Evolutionary conservation across 371 early-diverging fungal species (phyloP).

Genomic region (Fennellomyces sp.): DNA sequence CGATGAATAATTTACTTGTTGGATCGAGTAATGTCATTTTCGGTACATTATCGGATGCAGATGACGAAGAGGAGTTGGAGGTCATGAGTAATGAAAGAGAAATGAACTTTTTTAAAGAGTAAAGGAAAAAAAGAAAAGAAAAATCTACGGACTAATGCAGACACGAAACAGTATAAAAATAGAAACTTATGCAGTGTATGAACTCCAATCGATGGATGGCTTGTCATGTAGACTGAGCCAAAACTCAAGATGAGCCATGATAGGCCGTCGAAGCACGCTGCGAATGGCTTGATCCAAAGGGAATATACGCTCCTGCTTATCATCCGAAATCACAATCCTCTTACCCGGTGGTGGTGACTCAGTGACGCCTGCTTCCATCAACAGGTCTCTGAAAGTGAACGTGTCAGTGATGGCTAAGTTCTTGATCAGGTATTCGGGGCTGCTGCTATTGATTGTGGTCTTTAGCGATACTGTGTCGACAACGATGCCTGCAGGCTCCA

Average conservation of each 20-base stretch:
- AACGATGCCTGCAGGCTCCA: conserved; percentile 12
- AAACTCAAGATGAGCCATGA: conserved; percentile 40
- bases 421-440: conserved; percentile 36
- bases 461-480: conserved; percentile 51
- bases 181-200: conserved; percentile 14
- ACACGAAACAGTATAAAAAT: conserved; percentile 6
- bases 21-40: conserved; percentile 19
- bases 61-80: not conserved
- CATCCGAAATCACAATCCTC: conserved; percentile 44
- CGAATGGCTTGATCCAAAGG: conserved; percentile 51
- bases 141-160: no score
- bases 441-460: conserved; percentile 12
- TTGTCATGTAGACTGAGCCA: conserved; percentile 43
- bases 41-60: not conserved
- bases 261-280: conserved; percentile 37
- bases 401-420: conserved; percentile 53
- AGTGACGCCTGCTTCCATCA: conserved; percentile 45
- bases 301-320: conserved; percentile 34
- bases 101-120: not conserved
- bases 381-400: conserved; percentile 49
- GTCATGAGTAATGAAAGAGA: not conserved
- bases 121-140: not conserved
- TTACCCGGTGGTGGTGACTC: conserved; percentile 51
- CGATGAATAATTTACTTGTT: conserved; percentile 9
- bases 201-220: conserved; percentile 49